phyloP scores from a whole-genome alignment of 2,329 filamentous ascomycete species.

The Fusarium sp. region DNA sequence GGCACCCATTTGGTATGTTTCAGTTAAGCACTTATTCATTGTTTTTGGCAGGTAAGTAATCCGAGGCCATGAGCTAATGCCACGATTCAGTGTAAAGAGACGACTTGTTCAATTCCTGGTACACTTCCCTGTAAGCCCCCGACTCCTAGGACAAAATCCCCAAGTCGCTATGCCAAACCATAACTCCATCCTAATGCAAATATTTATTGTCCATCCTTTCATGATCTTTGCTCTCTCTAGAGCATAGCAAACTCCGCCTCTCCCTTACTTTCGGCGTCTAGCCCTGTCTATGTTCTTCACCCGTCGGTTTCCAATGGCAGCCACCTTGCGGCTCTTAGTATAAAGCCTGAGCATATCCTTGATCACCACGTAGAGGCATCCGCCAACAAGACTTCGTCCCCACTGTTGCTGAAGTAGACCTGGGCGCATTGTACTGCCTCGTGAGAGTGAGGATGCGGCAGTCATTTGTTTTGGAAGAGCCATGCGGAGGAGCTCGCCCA shows the following conservation, averaged over 20 bases:
- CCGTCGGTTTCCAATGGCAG: slow-evolving; percentile 64
- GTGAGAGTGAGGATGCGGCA: slow-evolving; percentile 49
- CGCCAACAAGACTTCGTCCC: slow-evolving; percentile 89
- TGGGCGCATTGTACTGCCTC: slow-evolving; percentile 54
- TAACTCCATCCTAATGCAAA: slow-evolving; percentile 40
- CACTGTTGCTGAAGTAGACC: slow-evolving; percentile 85
- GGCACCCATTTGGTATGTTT: too few relatives aligned
- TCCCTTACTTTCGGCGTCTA: slow-evolving; percentile 49
- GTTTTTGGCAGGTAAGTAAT: not conserved
- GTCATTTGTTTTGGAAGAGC: slow-evolving; percentile 77
- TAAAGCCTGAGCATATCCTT: slow-evolving; percentile 75
- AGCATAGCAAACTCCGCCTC: not conserved
- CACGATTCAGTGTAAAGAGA: not conserved
- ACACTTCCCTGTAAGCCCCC: not conserved
- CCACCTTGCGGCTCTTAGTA: slow-evolving; percentile 70
- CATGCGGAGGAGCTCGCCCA: slow-evolving; percentile 79
- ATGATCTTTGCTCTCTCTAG: not conserved
- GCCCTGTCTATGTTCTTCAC: slow-evolving; percentile 63
- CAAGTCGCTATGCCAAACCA: slow-evolving; percentile 15
- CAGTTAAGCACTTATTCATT: not conserved
- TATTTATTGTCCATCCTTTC: not conserved
- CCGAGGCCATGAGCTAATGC: not conserved
- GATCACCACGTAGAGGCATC: slow-evolving; percentile 86
- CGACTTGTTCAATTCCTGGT: slow-evolving; percentile 9
- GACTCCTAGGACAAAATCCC: not conserved